Conservation (phyloP, 2,329 filamentous ascomycete species). For the Ceratocystis variospora region DNA sequence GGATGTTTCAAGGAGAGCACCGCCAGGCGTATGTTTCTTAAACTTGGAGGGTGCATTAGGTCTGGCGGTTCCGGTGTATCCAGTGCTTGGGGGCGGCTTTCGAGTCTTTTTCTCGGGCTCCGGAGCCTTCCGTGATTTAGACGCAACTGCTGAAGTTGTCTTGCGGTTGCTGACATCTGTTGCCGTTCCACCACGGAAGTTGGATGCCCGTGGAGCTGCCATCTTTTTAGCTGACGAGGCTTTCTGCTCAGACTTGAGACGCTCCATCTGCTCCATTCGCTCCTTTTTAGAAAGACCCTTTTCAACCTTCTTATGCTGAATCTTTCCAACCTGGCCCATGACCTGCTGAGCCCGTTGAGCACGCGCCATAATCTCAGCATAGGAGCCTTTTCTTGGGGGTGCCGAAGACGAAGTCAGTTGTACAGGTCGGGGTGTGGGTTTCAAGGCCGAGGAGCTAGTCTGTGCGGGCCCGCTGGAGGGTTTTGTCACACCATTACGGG, state of each 20-base stretch:
- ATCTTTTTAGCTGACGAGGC: neutral
- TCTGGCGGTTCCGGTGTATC: constrained; percentile 51
- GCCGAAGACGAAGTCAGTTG: neutral
- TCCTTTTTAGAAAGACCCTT: constrained; percentile 44
- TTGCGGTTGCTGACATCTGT: neutral
- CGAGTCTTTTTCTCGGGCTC: constrained; percentile 43
- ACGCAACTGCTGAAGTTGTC: neutral
- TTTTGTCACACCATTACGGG: constrained; percentile 14
- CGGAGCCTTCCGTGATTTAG: constrained; percentile 23
- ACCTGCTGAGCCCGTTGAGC: constrained; percentile 51
- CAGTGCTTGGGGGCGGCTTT: constrained; percentile 50
- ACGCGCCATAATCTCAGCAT: constrained; percentile 58
- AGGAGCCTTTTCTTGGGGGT: constrained; percentile 58
- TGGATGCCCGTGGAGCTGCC: neutral
- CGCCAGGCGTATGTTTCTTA: constrained; percentile 28
- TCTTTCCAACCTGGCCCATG: constrained; percentile 51
- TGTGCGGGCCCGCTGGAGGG: neutral
- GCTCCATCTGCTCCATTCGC: constrained; percentile 32
- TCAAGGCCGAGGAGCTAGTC: neutral
- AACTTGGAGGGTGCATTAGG: constrained; percentile 34
- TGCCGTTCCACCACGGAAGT: neutral
- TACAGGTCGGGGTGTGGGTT: neutral
- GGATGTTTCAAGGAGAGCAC: constrained; percentile 29
- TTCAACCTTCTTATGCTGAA: constrained; percentile 61
- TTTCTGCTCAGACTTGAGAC: constrained; percentile 12